phyloP scores from a whole-genome alignment of 192 early-diverging fungal species.

The Gonapodya sp. region DNA sequence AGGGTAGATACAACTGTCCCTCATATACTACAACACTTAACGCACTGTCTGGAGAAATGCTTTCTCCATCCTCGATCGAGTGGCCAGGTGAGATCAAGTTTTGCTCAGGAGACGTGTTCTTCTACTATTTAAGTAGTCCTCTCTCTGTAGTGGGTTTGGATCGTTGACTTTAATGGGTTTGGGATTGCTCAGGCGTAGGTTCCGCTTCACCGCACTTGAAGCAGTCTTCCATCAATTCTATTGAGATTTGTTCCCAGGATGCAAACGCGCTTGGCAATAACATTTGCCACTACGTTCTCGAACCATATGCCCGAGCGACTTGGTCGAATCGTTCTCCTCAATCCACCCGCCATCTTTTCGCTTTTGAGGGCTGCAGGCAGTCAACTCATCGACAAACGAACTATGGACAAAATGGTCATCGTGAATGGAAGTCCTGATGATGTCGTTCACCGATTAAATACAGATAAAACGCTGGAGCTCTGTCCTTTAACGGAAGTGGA shows the following conservation, averaged over 20 bases:
- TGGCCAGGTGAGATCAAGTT: too few relatives aligned
- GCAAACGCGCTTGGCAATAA: not conserved
- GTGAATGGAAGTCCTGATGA: not conserved
- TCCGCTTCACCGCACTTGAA: too few relatives aligned
- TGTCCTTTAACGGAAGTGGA: not conserved
- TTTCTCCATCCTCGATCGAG: not conserved
- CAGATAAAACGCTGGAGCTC: not conserved
- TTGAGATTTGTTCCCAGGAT: too few relatives aligned
- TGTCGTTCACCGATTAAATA: not conserved
- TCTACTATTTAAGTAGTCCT: too few relatives aligned
- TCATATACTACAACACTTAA: not conserved
- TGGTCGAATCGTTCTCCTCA: not conserved
- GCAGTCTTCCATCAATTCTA: too few relatives aligned
- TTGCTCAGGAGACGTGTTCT: too few relatives aligned
- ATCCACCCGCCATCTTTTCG: not conserved
- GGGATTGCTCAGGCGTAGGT: not conserved
- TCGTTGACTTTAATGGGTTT: slow-evolving; percentile 1
- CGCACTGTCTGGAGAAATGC: slow-evolving; percentile 8
- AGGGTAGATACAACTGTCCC: not conserved
- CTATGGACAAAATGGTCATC: not conserved
- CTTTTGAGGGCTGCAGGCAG: not conserved
- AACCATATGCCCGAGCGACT: slow-evolving; percentile 1
- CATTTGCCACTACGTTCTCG: slow-evolving; percentile 6
- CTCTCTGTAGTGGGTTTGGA: slow-evolving; percentile 5
- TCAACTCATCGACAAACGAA: not conserved